These are phyloP conservation scores for Bruguiera hainesii DNA, from an alignment of 441 rosid species.

Conservation along the genomic window DNA sequence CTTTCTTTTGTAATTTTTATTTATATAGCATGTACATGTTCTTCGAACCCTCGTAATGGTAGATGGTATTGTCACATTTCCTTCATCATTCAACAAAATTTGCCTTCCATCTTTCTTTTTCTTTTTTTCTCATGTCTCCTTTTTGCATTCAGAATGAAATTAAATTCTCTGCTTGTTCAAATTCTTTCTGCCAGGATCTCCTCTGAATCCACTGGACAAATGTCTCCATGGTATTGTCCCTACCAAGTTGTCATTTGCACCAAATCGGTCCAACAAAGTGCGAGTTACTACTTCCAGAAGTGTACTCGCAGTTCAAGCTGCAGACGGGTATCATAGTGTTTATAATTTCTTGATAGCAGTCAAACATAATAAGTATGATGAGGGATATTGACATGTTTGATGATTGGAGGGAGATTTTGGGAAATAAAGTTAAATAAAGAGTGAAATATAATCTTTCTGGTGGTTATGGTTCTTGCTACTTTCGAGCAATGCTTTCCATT, in stretches of 20 bases:
- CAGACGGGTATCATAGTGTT: conserved; percentile 45
- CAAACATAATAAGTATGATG: no score
- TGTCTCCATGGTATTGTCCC: conserved; percentile 26
- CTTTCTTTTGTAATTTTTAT: not conserved
- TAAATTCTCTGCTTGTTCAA: not conserved
- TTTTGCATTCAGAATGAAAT: not conserved
- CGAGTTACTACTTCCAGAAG: conserved; percentile 40
- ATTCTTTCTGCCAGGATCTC: conserved; percentile 32
- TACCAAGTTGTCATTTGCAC: conserved; percentile 39
- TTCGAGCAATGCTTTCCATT: not conserved
- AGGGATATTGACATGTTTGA: not conserved
- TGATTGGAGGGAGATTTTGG: not conserved
- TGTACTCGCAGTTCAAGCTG: conserved; percentile 52
- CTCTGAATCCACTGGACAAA: conserved; percentile 12
- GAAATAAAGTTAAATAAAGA: not conserved
- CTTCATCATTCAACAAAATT: not conserved
- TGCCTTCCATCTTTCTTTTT: not conserved
- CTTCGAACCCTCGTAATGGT: not conserved
- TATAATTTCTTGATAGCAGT: not conserved
- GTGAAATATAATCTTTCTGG: not conserved
- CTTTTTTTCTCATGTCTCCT: not conserved
- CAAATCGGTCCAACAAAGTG: conserved; percentile 35
- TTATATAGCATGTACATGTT: no score
- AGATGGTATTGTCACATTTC: no score
- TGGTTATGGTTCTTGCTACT: not conserved